phyloP scores from a whole-genome alignment of 345 rosid genomes.

The Dipteronia sinensis region DNA sequence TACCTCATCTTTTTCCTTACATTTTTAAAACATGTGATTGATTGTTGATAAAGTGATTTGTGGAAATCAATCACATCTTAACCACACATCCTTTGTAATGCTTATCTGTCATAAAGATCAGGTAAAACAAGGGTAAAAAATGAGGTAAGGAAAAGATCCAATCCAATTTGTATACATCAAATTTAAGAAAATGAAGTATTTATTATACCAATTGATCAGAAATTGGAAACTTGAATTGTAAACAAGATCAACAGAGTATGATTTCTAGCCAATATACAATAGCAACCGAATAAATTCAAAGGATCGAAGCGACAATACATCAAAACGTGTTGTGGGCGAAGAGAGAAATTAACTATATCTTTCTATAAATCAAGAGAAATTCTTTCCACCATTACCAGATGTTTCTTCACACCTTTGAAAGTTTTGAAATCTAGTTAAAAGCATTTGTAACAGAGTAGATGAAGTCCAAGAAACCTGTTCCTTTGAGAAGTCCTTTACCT shows the following conservation, averaged over 20 bases:
- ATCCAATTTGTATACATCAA: no score
- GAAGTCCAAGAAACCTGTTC: slow-evolving; percentile 92
- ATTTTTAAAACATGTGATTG: no score
- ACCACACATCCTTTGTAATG: no score
- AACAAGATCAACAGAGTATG: no score
- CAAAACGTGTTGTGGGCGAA: background rate
- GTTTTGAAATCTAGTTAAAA: slow-evolving; percentile 50
- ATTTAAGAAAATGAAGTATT: background rate
- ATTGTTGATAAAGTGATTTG: no score
- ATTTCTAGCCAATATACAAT: slow-evolving; percentile 13
- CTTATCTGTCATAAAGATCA: no score
- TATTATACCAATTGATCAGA: background rate
- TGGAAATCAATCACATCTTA: no score
- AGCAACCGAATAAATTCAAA: background rate
- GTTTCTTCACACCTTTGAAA: background rate
- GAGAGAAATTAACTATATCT: slow-evolving; percentile 5
- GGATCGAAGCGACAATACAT: slow-evolving; percentile 9
- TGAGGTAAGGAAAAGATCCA: no score
- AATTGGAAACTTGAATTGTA: no score
- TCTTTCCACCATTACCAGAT: background rate
- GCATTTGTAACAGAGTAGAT: slow-evolving; percentile 66
- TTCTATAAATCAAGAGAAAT: background rate
- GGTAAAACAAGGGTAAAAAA: no score
- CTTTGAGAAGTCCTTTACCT: slow-evolving; percentile 89
- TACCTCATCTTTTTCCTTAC: no score